Evolutionary conservation across 176 grass and related monocot species (phyloP).

Genomic region (Aegilops umbellulata): DNA sequence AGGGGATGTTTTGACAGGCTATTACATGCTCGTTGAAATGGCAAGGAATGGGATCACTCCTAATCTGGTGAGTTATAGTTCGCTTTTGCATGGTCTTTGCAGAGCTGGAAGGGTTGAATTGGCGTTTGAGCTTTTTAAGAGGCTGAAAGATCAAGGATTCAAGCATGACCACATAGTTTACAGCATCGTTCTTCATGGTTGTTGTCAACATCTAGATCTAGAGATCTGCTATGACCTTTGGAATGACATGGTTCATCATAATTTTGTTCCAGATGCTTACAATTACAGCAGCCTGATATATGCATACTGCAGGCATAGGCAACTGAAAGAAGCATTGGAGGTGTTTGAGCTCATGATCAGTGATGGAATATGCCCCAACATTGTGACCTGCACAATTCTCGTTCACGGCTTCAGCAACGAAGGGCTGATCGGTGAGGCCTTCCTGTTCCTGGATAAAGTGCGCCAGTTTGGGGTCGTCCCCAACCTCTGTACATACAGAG

Average conservation of each 20-base stretch:
- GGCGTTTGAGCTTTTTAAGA: conserved; percentile 39
- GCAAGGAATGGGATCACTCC: conserved; percentile 46
- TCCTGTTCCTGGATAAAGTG: conserved; percentile 59
- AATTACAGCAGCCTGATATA: conserved; percentile 65
- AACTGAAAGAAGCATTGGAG: conserved; percentile 48
- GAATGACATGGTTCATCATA: conserved; percentile 46
- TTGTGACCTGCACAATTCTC: conserved; percentile 70
- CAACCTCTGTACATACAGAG: conserved; percentile 62
- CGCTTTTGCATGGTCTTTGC: conserved; percentile 63
- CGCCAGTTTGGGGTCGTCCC: conserved; percentile 44
- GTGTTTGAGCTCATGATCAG: conserved; percentile 65
- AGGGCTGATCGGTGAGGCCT: conserved; percentile 49
- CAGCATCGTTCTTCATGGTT: too few relatives aligned
- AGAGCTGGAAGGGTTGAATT: conserved; percentile 35
- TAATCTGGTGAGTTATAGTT: conserved; percentile 52
- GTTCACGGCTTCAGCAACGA: conserved; percentile 51
- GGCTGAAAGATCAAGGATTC: conserved; percentile 44
- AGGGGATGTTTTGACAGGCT: conserved; percentile 39
- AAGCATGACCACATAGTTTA: too few relatives aligned
- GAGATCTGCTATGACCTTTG: conserved; percentile 38
- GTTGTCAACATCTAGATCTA: conserved; percentile 48
- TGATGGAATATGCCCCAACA: conserved; percentile 51
- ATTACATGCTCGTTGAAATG: conserved; percentile 50
- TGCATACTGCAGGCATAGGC: conserved; percentile 53
- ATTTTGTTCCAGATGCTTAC: conserved; percentile 56